phyloP scores from a whole-genome alignment of 257 asterid genomes.

The Capsicum rhomboideum region DNA sequence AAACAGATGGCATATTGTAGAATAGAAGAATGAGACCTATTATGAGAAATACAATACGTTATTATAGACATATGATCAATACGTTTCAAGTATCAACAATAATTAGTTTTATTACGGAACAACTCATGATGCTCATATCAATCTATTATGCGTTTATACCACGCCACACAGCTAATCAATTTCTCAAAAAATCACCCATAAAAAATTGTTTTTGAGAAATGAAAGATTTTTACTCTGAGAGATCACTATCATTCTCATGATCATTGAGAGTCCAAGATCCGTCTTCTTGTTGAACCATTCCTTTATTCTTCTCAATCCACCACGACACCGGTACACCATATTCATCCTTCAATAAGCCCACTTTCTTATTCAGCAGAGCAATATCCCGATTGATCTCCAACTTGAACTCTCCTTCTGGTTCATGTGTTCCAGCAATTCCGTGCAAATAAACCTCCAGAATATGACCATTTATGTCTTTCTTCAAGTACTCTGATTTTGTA shows the following conservation, averaged over 20 bases:
- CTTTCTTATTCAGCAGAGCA: slow-evolving; percentile 28
- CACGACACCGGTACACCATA: slow-evolving; percentile 25
- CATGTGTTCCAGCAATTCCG: slow-evolving; percentile 27
- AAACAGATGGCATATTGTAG: too few species aligned
- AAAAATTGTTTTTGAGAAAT: neutral
- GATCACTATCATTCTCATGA: slow-evolving; percentile 13
- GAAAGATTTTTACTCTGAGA: neutral
- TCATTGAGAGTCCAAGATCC: slow-evolving; percentile 27
- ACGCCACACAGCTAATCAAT: neutral
- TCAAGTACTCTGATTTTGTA: slow-evolving; percentile 43
- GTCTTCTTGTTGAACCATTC: slow-evolving; percentile 28
- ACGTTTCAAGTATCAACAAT: too few species aligned
- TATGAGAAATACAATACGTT: too few species aligned
- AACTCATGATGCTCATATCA: too few species aligned
- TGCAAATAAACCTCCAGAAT: slow-evolving; percentile 47
- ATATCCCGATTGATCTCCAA: slow-evolving; percentile 21
- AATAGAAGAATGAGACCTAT: too few species aligned
- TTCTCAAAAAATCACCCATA: too few species aligned
- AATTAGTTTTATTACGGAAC: too few species aligned
- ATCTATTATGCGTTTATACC: too few species aligned
- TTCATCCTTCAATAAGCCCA: slow-evolving; percentile 18
- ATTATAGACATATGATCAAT: too few species aligned
- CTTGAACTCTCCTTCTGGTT: slow-evolving; percentile 16
- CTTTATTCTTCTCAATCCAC: slow-evolving; percentile 37
- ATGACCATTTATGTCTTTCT: slow-evolving; percentile 19